Evolutionary conservation across 1,139 yeast genomes (phyloP), one percentile per base, ranked within the genome.

Genomic region (Pichia sp.): DNA sequence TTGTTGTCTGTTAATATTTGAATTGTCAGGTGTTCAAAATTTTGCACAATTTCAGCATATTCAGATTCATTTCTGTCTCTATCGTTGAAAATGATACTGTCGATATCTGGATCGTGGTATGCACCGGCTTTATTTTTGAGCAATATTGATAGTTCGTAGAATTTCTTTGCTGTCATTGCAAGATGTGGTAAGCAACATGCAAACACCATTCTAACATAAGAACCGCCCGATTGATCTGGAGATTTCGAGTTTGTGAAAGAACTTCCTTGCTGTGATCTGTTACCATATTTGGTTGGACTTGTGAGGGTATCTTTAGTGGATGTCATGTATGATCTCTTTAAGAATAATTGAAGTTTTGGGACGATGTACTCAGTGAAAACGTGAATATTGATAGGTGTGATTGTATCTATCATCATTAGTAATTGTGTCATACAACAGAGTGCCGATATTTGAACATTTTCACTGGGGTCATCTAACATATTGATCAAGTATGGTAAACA

Each of bases 291-390:
- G 4, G 43, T 30, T 3, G 43, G 24, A 14, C 34, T 28, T 4
- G 10, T 34, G 1, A n/a, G 14, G 10, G 27, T 15, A 4, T 53
- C 51, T 15, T 38, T 50, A 9, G 17, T 18, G 3, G 33, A 19
- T 8, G 31, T 43, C 1, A 53, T 33, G 38, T 61, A 61, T 1
- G 65, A 57, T 28, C 66, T 50, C 44, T 68, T 67, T 33, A 77
- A 60, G 19, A 85, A 65, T 10, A 67, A 63, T 24, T 76, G 69
- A 4, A 93, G 62, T 49, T 85, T 77, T 0, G 98, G 98, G 14
- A 89, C 63, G 20, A 93, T 70, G 61, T 89, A 93, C 58, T 91
- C 96, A 0, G 90, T 79, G 59, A 89, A 88, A 9, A 90, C 68
- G 39, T 81, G 75, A 20, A 79, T 84, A 61, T 93, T 91, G 32